Conservation (phyloP, 1,284 basidiomycete genomes). For the Schizopora paradoxa region DNA sequence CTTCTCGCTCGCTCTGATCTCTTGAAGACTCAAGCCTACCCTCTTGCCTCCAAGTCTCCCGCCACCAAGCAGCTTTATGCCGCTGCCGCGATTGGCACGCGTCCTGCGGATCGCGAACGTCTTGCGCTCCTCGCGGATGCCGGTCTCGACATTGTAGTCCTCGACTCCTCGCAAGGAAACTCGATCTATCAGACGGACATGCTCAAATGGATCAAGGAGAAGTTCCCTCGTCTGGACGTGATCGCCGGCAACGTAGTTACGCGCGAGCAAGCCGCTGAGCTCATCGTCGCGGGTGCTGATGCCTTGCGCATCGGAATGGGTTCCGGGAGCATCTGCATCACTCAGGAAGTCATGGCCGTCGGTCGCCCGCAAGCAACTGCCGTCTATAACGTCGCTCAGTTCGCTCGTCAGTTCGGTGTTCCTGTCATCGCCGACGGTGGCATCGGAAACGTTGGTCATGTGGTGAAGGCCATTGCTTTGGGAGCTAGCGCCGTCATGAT, state of each 20-base stretch:
- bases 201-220: constrained; percentile 90
- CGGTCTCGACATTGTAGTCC: constrained; percentile 90
- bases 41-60: constrained; percentile 89
- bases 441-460: constrained; percentile 93
- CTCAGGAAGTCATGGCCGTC: constrained; percentile 99
- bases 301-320: constrained; percentile 97
- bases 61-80: constrained; percentile 95
- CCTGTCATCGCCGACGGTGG: constrained; percentile 99
- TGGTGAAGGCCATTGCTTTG: constrained; percentile 93
- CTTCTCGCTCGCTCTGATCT: constrained; percentile 94
- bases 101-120: constrained; percentile 83
- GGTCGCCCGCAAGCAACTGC: constrained; percentile 97
- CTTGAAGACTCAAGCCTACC: constrained; percentile 97
- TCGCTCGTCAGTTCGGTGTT: constrained; percentile 89
- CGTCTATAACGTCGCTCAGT: constrained; percentile 92
- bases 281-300: constrained; percentile 94
- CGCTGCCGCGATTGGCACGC: constrained; percentile 95
- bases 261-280: constrained; percentile 91
- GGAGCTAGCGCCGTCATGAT: constrained; percentile 98
- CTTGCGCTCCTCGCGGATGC: constrained; percentile 87
- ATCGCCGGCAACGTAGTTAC: constrained; percentile 98
- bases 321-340: constrained; percentile 97
- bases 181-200: constrained; percentile 93
- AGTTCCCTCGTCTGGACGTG: constrained; percentile 82
- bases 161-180: constrained; percentile 98